Evolutionary conservation across 805 yeast genomes (phyloP), one percentile per base, ranked within the genome.

Genomic region (Candida palmyrensis): DNA sequence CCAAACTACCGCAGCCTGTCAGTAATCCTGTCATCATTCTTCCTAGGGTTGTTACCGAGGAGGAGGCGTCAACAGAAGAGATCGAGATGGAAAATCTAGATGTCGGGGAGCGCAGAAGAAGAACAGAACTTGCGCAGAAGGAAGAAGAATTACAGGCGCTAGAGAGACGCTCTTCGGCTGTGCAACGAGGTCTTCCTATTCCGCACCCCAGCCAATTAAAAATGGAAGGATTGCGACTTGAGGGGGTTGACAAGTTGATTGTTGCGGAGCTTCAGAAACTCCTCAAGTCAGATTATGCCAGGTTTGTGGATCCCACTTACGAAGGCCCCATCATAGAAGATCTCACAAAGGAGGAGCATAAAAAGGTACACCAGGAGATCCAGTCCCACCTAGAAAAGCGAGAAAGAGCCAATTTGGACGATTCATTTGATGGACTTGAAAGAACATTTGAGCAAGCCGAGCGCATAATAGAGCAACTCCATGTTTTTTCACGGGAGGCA

Each of bases 111-210:
- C 31, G 48, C 10, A 24, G 49, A 3, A 39, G 55, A 20, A 47
- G 46, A 27, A 28, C 53, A 24, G 51, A 51, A 33, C 36, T 47
- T 10, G 41, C 48, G 12, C 46, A 48, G 25, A 48, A 48, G 37
- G 43, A 53, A 3, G 56, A 51, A 7, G 56, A 48, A 15, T 57
- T 57, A 34, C 47, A 47, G 35, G 50, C 58, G 4, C 51, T 48
- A 22, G 42, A 57, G 6, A 50, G 75, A 25, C 45, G 75, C 30
- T 71, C 82, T 0, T 66, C 58, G 37, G 78, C 61, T 2, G 51
- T 74, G 1, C 75, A 71, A 44, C 49, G 53, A 31, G 71, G 62
- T 0, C 55, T 77, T 6, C 58, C 62, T 0, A 56, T 71, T 10
- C 77, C 77, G 1, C 30, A 57, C 29, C 59, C 57, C 1, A 30